Evolutionary conservation across 73 alveolate genomes (phyloP), one percentile per base, ranked within the genome.

Genomic region (Paramecium biaurelia): DNA sequence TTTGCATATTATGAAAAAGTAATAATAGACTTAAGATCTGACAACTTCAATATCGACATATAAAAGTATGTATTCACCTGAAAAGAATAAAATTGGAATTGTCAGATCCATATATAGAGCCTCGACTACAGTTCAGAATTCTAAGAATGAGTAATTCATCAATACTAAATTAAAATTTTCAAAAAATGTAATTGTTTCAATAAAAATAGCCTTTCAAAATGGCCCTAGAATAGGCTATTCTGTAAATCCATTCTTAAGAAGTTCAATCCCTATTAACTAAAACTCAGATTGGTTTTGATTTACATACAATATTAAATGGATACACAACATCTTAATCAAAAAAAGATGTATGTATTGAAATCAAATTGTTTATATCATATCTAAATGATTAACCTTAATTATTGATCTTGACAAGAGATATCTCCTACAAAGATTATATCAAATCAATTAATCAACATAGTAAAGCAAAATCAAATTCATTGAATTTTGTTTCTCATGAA

Each of bases 401-500:
- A 10, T 24, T 79, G 3, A 79, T 79, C 5, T 18, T 79, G 5
- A 45, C 56, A 24, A 41, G 90, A 42, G 90, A 79, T 42, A 53
- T 79, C 47, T 41, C 90, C 10, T 41, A 79, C 23, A 79, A 42
- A 79, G 90, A 79, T 38, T 79, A 79, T 26, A 79, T 79, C 3
- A 79, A 79, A 79, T n/a, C 21, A 0, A 47, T 47, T 4, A 42
- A 79, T 41, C 8, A 79, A 47, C 56, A 79, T 23, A 79, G 72
- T 14, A 79, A 79, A 79, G 90, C 90, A 1, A 79, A 79, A 43
- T 79, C 90, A 4, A 79, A 79, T 11, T 41, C 90, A 23, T 70
- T 89, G 23, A 45, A 76, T 67, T 70, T 57, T 70, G 94, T 89
- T 11, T 43, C 89, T 0, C 94, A 89, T 70, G 94, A 89, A 45